Evolutionary conservation across 208 protist genomes (phyloP).

Genomic region (Strigomonas oncopelti): DNA sequence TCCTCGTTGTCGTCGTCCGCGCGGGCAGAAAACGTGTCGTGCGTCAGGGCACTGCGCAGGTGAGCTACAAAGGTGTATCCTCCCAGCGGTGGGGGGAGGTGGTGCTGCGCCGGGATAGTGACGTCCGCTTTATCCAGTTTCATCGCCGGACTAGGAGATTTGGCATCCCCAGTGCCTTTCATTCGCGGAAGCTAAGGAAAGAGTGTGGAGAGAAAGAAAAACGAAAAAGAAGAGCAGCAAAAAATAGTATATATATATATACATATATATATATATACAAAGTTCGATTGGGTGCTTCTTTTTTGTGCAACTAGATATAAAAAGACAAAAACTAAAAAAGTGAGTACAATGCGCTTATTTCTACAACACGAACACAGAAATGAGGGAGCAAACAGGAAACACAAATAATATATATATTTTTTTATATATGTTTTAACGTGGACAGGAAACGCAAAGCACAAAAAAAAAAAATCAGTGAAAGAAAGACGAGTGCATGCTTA

Average conservation of each 20-base stretch:
- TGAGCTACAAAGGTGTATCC: constrained; percentile 56
- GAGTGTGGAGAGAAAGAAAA: too few relatives aligned
- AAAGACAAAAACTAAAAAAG: background rate
- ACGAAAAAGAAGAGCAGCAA: background rate
- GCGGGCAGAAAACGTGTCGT: constrained; percentile 58
- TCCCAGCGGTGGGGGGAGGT: constrained; percentile 34
- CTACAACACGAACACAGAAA: background rate
- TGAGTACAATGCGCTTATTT: background rate
- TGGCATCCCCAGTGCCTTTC: background rate
- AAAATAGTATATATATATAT: constrained; percentile 8
- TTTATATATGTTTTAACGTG: constrained; percentile 1
- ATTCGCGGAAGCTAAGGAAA: background rate
- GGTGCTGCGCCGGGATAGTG: constrained; percentile 22
- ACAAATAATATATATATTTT: too few relatives aligned
- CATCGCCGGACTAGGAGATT: background rate
- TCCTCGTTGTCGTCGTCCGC: constrained; percentile 9
- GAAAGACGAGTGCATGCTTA: background rate
- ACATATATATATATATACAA: constrained; percentile 8
- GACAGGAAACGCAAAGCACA: background rate
- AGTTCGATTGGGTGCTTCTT: background rate
- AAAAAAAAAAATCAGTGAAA: background rate
- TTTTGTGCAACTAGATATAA: background rate
- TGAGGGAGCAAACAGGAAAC: too few relatives aligned
- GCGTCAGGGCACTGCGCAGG: constrained; percentile 36
- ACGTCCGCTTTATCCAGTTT: background rate